phyloP scores from a whole-genome alignment of 164 flowering plant genomes.

The Tetracentron sinense region DNA sequence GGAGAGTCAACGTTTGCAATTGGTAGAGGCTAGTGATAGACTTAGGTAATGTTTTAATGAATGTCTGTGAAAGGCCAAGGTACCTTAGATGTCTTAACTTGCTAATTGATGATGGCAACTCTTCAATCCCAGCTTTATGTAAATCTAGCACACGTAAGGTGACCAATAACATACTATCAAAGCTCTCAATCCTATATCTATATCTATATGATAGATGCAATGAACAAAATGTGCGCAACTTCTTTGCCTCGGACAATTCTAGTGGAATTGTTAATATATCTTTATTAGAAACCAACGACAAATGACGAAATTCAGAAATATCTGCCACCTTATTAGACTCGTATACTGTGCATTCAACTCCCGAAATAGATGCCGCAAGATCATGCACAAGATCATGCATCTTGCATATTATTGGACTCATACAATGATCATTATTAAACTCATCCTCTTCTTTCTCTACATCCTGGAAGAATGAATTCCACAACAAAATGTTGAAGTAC shows the following conservation, averaged over 20 bases:
- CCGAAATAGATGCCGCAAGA: conserved; percentile 9
- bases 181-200: too few species aligned
- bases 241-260: neutral
- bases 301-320: neutral
- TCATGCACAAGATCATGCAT: conserved; percentile 24
- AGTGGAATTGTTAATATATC: neutral
- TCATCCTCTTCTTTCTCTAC: neutral
- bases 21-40: neutral
- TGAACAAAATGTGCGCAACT: too few species aligned
- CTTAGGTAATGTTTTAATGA: neutral
- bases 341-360: neutral
- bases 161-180: too few species aligned
- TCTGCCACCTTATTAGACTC: neutral
- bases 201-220: too few species aligned
- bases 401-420: neutral
- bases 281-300: neutral
- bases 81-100: neutral
- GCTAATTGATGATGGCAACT: neutral
- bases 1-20: too few species aligned
- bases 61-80: too few species aligned
- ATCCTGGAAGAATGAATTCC: conserved; percentile 5
- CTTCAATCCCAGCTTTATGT: neutral
- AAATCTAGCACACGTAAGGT: neutral
- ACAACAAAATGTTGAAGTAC: neutral
- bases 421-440: neutral